Evolutionary conservation across 2,329 filamentous ascomycete genomes (phyloP).

Genomic region (Bipolaris gigantea): DNA sequence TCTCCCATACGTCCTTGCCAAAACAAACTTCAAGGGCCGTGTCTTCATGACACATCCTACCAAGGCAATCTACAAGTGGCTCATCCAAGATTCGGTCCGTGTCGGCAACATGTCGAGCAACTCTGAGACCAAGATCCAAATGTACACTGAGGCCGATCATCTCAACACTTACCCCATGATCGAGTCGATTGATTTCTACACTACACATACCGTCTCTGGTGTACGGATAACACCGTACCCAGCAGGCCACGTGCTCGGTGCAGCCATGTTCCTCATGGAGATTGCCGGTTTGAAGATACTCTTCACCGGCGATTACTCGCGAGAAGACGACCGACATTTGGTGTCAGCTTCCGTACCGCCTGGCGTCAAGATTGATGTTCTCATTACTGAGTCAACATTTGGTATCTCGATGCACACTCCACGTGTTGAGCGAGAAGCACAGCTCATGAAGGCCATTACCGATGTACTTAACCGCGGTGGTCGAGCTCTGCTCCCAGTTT

Average conservation of each 20-base stretch:
- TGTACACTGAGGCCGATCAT: conserved; percentile 96
- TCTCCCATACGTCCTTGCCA: conserved; percentile 94
- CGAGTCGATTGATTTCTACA: conserved; percentile 97
- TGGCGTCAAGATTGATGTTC: conserved; percentile 87
- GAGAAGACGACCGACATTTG: conserved; percentile 92
- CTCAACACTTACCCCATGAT: conserved; percentile 91
- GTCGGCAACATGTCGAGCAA: conserved; percentile 72
- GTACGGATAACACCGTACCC: conserved; percentile 97
- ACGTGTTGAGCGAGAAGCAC: conserved; percentile 84
- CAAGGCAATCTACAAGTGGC: conserved; percentile 99
- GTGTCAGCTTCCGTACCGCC: conserved; percentile 90
- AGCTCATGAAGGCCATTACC: conserved; percentile 94
- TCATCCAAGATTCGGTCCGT: conserved; percentile 94
- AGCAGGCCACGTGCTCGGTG: conserved; percentile 94
- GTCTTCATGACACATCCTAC: conserved; percentile 99
- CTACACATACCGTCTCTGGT: conserved; percentile 93
- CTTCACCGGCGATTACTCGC: conserved; percentile 96
- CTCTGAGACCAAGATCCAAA: conserved; percentile 63
- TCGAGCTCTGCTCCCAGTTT: conserved; percentile 90
- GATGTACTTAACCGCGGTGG: conserved; percentile 88
- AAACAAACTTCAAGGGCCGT: conserved; percentile 94
- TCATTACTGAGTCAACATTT: conserved; percentile 97
- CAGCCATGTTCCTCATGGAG: conserved; percentile 97
- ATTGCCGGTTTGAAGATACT: conserved; percentile 96
- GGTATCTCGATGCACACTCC: conserved; percentile 94